Evolutionary conservation across 208 protist genomes (phyloP), one percentile per base, ranked within the genome.

Genomic region (Novymonas esmeraldas): DNA sequence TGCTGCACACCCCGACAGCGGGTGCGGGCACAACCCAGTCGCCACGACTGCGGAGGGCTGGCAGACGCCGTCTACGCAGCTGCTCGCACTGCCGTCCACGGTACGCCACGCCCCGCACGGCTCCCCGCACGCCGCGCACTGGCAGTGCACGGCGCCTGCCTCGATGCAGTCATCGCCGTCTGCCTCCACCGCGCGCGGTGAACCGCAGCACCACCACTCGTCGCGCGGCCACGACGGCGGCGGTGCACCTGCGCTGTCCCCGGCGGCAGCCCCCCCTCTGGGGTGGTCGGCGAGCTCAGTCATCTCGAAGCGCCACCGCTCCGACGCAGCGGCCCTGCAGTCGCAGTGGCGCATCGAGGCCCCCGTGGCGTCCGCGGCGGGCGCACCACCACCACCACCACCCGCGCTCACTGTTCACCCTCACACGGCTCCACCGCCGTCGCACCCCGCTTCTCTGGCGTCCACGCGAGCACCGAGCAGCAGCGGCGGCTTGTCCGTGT

Each of bases 221-320:
- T 10, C 49, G 2, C 58, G 24, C 14, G 56, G 59, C 11, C 67
- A 55, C 54, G n/a, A 66, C 55, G 52, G 52, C n/a, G 34, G 52
- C 34, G 52, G 42, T n/a, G 20, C 34, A 26, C 33, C 22, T n/a
- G 34, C 34, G 52, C 34, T 59, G 52, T 34, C 22, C 22, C 18
- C 29, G n/a, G 54, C 9, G 54, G 28, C 57, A 24, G 62, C 44
- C 0, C 50, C 78, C 0, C 78, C 85, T 33, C 73, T 92, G 11
- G 86, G 86, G 6, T 92, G 86, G 86, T 82, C 75, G 5, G 51
- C 70, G 41, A 85, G 71, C 51, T 85, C 77, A 13, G 45, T 62
- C 51, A 73, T 85, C 16, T 42, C 72, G 6, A 85, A 83, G 66
- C 85, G 81, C 6, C 49, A 31, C 20, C 78, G 73, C 22, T 28